phyloP scores from a whole-genome alignment of 805 yeast species.

The Candida insectalens region DNA sequence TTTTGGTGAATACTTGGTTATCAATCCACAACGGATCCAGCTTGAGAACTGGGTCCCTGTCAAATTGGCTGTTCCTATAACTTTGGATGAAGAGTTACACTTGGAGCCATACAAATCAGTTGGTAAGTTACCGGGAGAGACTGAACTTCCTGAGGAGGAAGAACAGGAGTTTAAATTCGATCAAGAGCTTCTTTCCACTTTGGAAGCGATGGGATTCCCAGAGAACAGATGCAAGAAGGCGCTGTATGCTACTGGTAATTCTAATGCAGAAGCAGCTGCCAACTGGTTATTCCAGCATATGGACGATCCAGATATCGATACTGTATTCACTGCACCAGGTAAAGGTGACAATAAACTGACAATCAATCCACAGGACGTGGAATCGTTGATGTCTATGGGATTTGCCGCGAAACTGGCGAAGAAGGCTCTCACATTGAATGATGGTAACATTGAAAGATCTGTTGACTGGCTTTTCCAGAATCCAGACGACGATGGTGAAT shows the following conservation, averaged over 20 bases:
- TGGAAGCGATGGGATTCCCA: constrained; percentile 84
- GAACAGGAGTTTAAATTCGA: constrained; percentile 40
- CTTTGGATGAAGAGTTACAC: constrained; percentile 31
- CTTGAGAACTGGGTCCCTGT: constrained; percentile 86
- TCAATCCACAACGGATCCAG: constrained; percentile 72
- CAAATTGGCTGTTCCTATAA: constrained; percentile 68
- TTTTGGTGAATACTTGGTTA: constrained; percentile 60
- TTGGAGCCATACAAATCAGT: constrained; percentile 32
- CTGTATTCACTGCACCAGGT: constrained; percentile 34
- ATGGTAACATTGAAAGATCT: constrained; percentile 60
- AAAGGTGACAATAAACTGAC: constrained; percentile 15
- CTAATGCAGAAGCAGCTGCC: constrained; percentile 61
- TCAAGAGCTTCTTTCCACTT: constrained; percentile 38
- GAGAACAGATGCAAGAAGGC: constrained; percentile 57
- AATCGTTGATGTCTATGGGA: constrained; percentile 65
- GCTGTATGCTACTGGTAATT: constrained; percentile 62
- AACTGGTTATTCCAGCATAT: constrained; percentile 85
- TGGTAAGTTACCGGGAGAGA: constrained; percentile 33
- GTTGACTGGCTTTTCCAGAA: constrained; percentile 86
- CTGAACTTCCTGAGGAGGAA: constrained; percentile 22
- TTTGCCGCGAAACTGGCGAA: constrained; percentile 53
- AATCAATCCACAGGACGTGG: constrained; percentile 27
- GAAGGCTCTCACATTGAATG: constrained; percentile 57
- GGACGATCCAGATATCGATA: constrained; percentile 77
- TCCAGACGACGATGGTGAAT: constrained; percentile 66